These are phyloP conservation scores for Pneumocystis wakefieldiae DNA, from an alignment of 1,139 yeast species.

Conservation along the genomic window DNA sequence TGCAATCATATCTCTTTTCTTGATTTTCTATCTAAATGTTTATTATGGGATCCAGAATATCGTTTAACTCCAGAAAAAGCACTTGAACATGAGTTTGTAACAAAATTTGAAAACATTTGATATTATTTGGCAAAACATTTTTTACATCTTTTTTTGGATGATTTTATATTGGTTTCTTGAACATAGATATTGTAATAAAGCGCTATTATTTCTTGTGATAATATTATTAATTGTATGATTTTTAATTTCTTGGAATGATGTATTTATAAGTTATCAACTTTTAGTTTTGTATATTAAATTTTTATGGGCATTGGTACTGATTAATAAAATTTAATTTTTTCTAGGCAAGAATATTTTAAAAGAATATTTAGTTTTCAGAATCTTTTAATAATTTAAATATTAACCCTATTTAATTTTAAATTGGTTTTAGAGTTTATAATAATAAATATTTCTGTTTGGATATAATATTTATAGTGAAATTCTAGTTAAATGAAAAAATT, in stretches of 20 bases:
- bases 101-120: conserved; percentile 5
- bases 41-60: conserved; percentile 43
- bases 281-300: background rate
- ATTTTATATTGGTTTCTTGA: background rate
- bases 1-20: conserved; percentile 25
- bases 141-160: background rate
- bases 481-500: too few species aligned
- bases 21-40: conserved; percentile 24
- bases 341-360: too few species aligned
- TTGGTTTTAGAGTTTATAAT: too few species aligned
- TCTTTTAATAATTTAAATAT: too few species aligned
- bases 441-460: too few species aligned
- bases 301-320: background rate
- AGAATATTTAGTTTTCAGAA: too few species aligned
- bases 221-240: background rate
- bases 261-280: background rate
- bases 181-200: background rate
- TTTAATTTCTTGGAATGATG: background rate
- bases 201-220: background rate
- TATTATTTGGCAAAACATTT: background rate
- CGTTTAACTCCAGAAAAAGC: conserved; percentile 34
- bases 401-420: too few species aligned
- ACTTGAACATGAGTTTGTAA: conserved; percentile 30
- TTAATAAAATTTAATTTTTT: background rate
- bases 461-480: too few species aligned